Conservation (phyloP, 768 basidiomycete species). For the Tulasnella calospora region DNA sequence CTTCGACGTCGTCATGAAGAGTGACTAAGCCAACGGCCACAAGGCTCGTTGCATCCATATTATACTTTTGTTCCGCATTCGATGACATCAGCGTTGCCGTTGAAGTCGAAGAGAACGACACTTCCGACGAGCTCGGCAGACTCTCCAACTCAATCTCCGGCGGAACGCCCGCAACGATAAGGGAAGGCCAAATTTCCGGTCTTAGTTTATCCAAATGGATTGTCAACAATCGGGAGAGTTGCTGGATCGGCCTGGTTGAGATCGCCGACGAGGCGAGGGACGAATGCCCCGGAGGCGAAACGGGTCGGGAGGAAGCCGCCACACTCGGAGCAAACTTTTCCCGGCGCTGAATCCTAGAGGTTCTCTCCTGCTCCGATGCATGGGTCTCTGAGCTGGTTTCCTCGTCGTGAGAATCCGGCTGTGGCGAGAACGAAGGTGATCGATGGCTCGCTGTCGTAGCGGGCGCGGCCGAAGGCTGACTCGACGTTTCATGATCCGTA, state of each 20-base stretch:
- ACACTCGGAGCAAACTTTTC: slow-evolving; percentile 18
- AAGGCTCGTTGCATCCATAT: slow-evolving; percentile 24
- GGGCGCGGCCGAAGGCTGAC: background rate
- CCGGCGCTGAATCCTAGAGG: background rate
- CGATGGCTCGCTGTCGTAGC: background rate
- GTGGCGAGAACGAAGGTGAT: slow-evolving; percentile 10
- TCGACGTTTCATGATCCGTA: background rate
- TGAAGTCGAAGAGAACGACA: slow-evolving; percentile 19
- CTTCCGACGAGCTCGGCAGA: slow-evolving; percentile 3
- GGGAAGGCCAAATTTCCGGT: slow-evolving; percentile 20
- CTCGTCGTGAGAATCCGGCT: slow-evolving; percentile 20
- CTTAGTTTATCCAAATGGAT: slow-evolving; percentile 21
- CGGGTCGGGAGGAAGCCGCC: slow-evolving; percentile 15
- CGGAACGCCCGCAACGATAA: slow-evolving; percentile 22
- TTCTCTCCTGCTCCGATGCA: background rate
- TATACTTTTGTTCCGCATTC: slow-evolving; percentile 13
- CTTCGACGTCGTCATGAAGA: slow-evolving; percentile 18
- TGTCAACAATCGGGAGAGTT: slow-evolving; percentile 13
- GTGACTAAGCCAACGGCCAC: slow-evolving; percentile 17
- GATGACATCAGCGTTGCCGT: background rate
- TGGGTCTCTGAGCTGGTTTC: background rate
- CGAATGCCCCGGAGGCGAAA: slow-evolving; percentile 16
- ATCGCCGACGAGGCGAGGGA: slow-evolving; percentile 19
- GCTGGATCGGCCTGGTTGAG: background rate
- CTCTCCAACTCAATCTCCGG: slow-evolving; percentile 12